Evolutionary conservation across 2,329 filamentous ascomycete genomes (phyloP).

Genomic region (Exutisphaerella laricina): DNA sequence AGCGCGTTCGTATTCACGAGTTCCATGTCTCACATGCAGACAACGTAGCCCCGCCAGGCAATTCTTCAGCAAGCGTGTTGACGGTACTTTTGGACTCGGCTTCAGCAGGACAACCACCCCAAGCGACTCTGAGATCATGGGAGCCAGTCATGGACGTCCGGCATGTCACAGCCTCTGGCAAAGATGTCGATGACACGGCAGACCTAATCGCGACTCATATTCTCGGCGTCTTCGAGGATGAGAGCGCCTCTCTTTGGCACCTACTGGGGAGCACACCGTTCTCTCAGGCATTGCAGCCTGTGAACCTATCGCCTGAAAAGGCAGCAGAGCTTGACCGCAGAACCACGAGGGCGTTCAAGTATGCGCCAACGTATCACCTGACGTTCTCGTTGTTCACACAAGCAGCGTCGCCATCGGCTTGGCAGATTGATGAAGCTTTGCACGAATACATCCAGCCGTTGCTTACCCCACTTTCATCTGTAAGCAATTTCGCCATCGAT

Average conservation of each 20-base stretch:
- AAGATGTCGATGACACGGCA: conserved; percentile 62
- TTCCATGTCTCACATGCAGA: conserved; percentile 54
- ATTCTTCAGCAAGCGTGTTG: conserved; percentile 49
- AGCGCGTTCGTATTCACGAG: conserved; percentile 80
- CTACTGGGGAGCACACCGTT: conserved; percentile 29
- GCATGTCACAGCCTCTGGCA: conserved; percentile 63
- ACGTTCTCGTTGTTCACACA: conserved; percentile 93
- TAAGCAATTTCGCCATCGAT: conserved; percentile 94
- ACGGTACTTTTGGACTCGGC: conserved; percentile 65
- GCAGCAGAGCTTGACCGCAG: conserved; percentile 52
- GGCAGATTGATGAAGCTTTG: conserved; percentile 83
- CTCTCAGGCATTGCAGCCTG: conserved; percentile 19
- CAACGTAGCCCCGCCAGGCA: conserved; percentile 13
- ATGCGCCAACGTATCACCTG: conserved; percentile 88
- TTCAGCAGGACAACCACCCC: conserved; percentile 46
- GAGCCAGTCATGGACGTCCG: conserved; percentile 68
- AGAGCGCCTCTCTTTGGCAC: conserved; percentile 68
- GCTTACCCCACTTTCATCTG: conserved; percentile 68
- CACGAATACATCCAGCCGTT: conserved; percentile 76
- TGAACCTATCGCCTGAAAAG: conserved; percentile 28
- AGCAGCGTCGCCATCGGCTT: conserved; percentile 69
- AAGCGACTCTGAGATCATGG: conserved; percentile 62
- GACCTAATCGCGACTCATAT: conserved; percentile 74
- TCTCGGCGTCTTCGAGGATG: conserved; percentile 73
- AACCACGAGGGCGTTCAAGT: conserved; percentile 79